Conservation (phyloP, 2,329 filamentous ascomycete genomes). For the Fusarium chlamydosporum region DNA sequence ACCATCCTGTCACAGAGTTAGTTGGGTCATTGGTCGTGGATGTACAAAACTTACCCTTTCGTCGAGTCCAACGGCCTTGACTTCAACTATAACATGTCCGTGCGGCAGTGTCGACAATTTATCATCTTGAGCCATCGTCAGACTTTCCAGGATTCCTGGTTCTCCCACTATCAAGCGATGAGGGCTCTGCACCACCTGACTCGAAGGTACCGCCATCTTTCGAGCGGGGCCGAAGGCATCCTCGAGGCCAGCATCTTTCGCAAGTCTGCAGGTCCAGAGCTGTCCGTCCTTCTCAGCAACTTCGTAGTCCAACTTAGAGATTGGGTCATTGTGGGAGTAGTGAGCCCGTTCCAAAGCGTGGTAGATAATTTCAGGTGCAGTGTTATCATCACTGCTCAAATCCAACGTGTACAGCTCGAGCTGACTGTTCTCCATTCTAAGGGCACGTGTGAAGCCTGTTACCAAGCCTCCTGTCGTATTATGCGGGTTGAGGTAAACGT, state of each 20-base stretch:
- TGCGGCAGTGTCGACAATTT: background rate
- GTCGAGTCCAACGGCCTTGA: constrained; percentile 42
- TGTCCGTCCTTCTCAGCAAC: constrained; percentile 46
- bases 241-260: constrained; percentile 36
- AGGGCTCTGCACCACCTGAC: constrained; percentile 21
- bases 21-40: background rate
- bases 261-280: constrained; percentile 46
- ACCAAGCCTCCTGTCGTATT: constrained; percentile 44
- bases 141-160: constrained; percentile 43
- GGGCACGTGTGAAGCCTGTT: constrained; percentile 43
- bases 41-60: constrained; percentile 34
- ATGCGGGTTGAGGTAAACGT: constrained; percentile 44
- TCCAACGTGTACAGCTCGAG: constrained; percentile 45
- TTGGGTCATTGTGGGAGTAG: constrained; percentile 44
- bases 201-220: constrained; percentile 28
- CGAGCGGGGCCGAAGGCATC: constrained; percentile 44
- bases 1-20: constrained; percentile 38
- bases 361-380: constrained; percentile 25
- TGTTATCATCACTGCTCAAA: constrained; percentile 38
- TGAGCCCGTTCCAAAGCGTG: constrained; percentile 41
- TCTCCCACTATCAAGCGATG: constrained; percentile 42
- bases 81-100: constrained; percentile 43
- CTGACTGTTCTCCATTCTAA: constrained; percentile 43
- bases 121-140: constrained; percentile 42
- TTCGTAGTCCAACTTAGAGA: constrained; percentile 45